Percentiles rank a stretch among this genome's conserved stretches.
Evolutionary conservation across 2,329 filamentous ascomycete species (phyloP).

Genomic region (Lecanoromycetidae sp.): DNA sequence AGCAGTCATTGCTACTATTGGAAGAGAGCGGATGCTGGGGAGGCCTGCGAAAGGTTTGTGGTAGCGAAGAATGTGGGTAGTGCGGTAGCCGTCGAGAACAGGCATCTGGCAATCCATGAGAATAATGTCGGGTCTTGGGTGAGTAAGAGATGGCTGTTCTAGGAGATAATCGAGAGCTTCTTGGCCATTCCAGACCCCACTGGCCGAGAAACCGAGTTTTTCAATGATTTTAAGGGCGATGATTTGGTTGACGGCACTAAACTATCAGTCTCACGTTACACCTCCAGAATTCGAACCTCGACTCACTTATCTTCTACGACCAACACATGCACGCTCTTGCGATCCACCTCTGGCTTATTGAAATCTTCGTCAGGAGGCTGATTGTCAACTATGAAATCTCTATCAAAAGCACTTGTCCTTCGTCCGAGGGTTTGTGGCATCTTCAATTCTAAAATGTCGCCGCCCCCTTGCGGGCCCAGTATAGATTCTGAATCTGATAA

Average conservation of each 20-base stretch:
- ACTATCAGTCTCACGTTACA: not conserved
- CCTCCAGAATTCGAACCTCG: not conserved
- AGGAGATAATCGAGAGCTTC: constrained; percentile 63
- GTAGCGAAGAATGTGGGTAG: constrained; percentile 60
- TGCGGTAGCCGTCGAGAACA: constrained; percentile 65
- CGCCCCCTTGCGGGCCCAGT: constrained; percentile 34
- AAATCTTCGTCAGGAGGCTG: not conserved
- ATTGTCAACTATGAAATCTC: too few species aligned
- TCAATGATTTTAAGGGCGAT: constrained; percentile 64
- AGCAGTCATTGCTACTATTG: constrained; percentile 72
- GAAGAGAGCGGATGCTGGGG: constrained; percentile 46
- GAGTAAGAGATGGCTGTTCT: constrained; percentile 36
- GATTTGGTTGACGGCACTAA: constrained; percentile 55
- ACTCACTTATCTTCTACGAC: constrained; percentile 71
- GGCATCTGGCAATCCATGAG: constrained; percentile 66
- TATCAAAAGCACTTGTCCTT: too few species aligned
- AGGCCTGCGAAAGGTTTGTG: constrained; percentile 52
- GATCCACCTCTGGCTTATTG: constrained; percentile 30
- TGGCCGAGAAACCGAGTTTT: constrained; percentile 60
- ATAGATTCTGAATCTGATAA: constrained; percentile 22
- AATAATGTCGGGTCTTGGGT: constrained; percentile 57
- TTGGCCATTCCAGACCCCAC: constrained; percentile 64
- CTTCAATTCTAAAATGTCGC: constrained; percentile 10
- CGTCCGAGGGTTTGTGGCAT: not conserved
- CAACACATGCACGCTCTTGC: constrained; percentile 55